phyloP scores from a whole-genome alignment of 2,329 filamentous ascomycete species.

The Pyrenophora seminiperda region DNA sequence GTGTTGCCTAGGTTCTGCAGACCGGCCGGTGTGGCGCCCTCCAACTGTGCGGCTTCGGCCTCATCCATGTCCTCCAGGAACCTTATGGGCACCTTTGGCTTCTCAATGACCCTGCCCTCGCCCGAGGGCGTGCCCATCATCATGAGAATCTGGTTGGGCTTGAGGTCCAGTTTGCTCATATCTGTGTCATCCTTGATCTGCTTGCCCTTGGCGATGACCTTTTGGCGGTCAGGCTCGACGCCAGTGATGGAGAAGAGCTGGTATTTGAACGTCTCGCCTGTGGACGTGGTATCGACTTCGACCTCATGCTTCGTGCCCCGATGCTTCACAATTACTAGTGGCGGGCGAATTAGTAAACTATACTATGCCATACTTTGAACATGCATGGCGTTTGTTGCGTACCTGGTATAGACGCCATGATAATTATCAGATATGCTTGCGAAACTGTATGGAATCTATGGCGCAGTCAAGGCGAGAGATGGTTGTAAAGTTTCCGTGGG shows the following conservation, averaged over 20 bases:
- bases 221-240: constrained; percentile 95
- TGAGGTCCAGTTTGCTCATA: constrained; percentile 81
- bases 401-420: constrained; percentile 48
- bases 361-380: not conserved
- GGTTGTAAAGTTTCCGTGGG: constrained; percentile 33
- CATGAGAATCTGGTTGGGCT: constrained; percentile 85
- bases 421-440: constrained; percentile 15
- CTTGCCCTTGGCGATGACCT: constrained; percentile 90
- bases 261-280: constrained; percentile 92
- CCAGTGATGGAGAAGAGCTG: constrained; percentile 94
- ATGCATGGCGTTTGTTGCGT: constrained; percentile 7
- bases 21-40: constrained; percentile 84
- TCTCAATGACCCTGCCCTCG: constrained; percentile 64
- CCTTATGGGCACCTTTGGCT: constrained; percentile 78
- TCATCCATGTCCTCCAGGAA: constrained; percentile 98
- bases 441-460: not conserved
- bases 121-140: constrained; percentile 92
- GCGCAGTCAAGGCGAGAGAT: constrained; percentile 17
- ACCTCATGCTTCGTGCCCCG: constrained; percentile 94
- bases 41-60: constrained; percentile 81
- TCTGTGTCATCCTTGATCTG: constrained; percentile 95
- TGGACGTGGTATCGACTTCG: constrained; percentile 82
- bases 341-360: constrained; percentile 31
- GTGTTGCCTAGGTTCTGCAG: constrained; percentile 95
- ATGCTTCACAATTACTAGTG: constrained; percentile 86